Conservation (phyloP, 306 rosid species). For the Chamaecrista fasciculata region DNA sequence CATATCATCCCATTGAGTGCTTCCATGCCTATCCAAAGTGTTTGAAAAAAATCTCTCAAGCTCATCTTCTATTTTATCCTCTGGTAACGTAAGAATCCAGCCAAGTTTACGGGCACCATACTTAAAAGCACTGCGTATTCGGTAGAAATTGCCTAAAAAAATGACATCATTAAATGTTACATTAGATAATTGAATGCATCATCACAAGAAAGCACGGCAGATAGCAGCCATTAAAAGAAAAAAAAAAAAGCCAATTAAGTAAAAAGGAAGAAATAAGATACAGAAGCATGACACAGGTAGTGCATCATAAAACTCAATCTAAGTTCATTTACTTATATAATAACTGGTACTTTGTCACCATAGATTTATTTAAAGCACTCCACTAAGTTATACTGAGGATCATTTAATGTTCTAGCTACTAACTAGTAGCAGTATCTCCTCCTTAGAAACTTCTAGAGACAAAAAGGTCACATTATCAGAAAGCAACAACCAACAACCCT, state of each 20-base stretch:
- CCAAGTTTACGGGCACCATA: slow-evolving; percentile 87
- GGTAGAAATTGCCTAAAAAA: slow-evolving; percentile 69
- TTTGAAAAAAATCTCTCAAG: slow-evolving; percentile 61
- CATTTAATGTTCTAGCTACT: neutral
- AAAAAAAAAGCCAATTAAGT: neutral
- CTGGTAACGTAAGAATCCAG: slow-evolving; percentile 61
- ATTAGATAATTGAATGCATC: slow-evolving; percentile 1
- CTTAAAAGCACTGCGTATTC: slow-evolving; percentile 85
- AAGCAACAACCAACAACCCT: neutral
- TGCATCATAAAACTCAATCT: slow-evolving; percentile 11
- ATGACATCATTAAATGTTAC: slow-evolving; percentile 19
- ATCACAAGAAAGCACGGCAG: slow-evolving; percentile 2
- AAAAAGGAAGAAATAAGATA: neutral
- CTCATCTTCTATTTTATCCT: slow-evolving; percentile 62
- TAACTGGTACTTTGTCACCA: neutral
- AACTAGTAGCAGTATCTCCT: neutral
- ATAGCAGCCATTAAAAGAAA: neutral
- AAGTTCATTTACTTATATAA: neutral
- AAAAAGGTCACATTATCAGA: neutral
- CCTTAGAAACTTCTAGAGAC: neutral
- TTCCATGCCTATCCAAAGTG: slow-evolving; percentile 67
- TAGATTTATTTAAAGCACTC: slow-evolving; percentile 20
- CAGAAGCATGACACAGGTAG: neutral
- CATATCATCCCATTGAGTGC: slow-evolving; percentile 37
- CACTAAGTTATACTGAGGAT: neutral